Evolutionary conservation across 2,329 filamentous ascomycete species (phyloP).

Genomic region (Penicillium sp.): DNA sequence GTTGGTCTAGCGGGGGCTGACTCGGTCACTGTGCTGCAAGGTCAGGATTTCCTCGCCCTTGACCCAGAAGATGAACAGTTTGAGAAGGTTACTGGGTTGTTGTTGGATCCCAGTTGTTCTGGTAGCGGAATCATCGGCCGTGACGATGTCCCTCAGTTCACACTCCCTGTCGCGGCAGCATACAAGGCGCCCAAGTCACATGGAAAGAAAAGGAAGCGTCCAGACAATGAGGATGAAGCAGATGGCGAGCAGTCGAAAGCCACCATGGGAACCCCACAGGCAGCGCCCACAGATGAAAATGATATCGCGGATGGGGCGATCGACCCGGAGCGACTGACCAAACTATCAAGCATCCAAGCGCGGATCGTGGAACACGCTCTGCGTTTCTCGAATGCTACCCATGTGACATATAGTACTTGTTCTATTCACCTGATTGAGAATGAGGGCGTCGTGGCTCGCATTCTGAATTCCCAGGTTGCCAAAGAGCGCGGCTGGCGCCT

Average conservation of each 20-base stretch:
- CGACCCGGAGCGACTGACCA: constrained; percentile 63
- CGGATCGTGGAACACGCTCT: constrained; percentile 81
- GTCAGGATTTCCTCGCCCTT: constrained; percentile 77
- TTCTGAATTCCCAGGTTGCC: constrained; percentile 67
- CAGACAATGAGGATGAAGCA: constrained; percentile 16
- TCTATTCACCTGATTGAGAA: constrained; percentile 87
- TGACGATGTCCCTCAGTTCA: constrained; percentile 70
- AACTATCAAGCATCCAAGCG: constrained; percentile 78
- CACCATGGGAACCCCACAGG: constrained; percentile 7
- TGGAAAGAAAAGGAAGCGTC: constrained; percentile 47
- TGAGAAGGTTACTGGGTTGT: constrained; percentile 69
- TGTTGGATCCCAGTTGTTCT: constrained; percentile 92
- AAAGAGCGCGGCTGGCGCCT: constrained; percentile 71
- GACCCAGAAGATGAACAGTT: constrained; percentile 64
- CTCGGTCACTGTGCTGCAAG: constrained; percentile 64
- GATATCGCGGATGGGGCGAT: constrained; percentile 44
- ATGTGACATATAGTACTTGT: constrained; percentile 90
- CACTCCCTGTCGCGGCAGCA: constrained; percentile 51
- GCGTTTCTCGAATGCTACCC: constrained; percentile 68
- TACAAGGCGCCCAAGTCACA: constrained; percentile 15
- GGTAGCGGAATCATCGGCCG: constrained; percentile 91
- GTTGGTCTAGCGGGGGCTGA: constrained; percentile 71
- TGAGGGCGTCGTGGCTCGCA: constrained; percentile 74
- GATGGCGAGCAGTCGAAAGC: constrained; percentile 9
- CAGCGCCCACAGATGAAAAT: constrained; percentile 38